These are phyloP conservation scores for Penicillium argentinense DNA, from an alignment of 495 filamentous ascomycete genomes.

Conservation along the genomic window DNA sequence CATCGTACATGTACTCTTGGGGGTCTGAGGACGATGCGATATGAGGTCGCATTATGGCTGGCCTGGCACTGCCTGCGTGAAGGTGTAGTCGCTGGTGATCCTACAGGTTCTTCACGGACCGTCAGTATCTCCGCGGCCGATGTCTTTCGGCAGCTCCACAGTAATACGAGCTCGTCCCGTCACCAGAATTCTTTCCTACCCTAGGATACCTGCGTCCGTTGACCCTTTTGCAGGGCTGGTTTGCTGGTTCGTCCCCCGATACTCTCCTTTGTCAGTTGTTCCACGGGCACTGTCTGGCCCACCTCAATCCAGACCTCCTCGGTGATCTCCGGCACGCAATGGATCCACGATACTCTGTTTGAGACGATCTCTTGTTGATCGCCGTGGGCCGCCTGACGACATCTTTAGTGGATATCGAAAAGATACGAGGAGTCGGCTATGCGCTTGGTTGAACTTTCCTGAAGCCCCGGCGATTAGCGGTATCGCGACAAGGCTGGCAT, in stretches of 20 bases:
- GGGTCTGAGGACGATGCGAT: too few species aligned
- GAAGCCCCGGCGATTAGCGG: background rate
- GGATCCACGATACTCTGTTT: background rate
- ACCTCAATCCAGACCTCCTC: too few species aligned
- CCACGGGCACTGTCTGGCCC: too few species aligned
- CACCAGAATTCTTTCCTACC: too few species aligned
- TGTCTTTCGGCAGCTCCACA: background rate
- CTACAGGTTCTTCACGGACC: constrained; percentile 2
- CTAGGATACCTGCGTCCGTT: too few species aligned
- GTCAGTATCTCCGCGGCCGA: constrained; percentile 5
- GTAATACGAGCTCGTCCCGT: too few species aligned
- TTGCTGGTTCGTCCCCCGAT: constrained; percentile 3
- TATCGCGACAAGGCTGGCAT: too few species aligned
- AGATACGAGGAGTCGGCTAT: constrained; percentile 2
- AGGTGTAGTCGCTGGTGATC: constrained; percentile 1
- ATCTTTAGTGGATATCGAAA: background rate
- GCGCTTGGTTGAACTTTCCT: too few species aligned
- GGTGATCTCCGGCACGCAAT: constrained; percentile 1
- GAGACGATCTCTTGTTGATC: constrained; percentile 1
- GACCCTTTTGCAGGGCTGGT: too few species aligned
- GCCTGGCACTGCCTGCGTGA: too few species aligned
- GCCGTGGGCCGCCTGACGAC: constrained; percentile 1
- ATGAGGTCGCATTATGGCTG: too few species aligned
- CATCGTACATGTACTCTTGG: too few species aligned
- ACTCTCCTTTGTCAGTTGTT: background rate